These are phyloP conservation scores for Penicillium paxilli DNA, from an alignment of 495 filamentous ascomycete species.

Conservation along the genomic window DNA sequence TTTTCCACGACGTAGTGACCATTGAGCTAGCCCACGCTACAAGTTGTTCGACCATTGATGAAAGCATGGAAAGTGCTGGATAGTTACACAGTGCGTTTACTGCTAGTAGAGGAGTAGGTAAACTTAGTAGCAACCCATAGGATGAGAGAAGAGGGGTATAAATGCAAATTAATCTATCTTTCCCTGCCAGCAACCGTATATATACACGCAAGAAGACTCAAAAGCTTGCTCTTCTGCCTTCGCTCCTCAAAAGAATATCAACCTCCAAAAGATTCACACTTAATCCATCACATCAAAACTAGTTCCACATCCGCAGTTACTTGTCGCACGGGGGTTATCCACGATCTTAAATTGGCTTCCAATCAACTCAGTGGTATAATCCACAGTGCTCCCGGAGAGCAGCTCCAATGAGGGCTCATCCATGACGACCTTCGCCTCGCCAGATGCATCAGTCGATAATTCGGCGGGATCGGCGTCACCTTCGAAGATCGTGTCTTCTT, in stretches of 20 bases:
- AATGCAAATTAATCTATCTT: slow-evolving; percentile 28
- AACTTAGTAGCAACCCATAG: no score
- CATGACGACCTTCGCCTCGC: slow-evolving; percentile 81
- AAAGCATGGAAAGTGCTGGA: no score
- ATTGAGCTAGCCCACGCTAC: no score
- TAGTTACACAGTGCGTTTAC: no score
- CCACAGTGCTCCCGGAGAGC: slow-evolving; percentile 88
- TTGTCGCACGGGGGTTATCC: slow-evolving; percentile 85
- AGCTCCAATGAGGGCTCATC: slow-evolving; percentile 86
- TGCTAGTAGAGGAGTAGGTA: no score
- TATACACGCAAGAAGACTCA: slow-evolving; percentile 20
- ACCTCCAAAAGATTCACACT: not conserved
- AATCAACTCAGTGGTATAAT: slow-evolving; percentile 96
- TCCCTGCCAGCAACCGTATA: slow-evolving; percentile 16
- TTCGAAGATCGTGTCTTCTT: slow-evolving; percentile 74
- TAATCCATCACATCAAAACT: slow-evolving; percentile 88
- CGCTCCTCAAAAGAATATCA: not conserved
- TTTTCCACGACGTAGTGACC: no score
- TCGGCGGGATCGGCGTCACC: slow-evolving; percentile 25
- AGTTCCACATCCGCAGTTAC: slow-evolving; percentile 96
- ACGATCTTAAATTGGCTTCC: slow-evolving; percentile 97
- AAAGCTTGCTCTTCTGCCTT: not conserved
- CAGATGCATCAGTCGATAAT: slow-evolving; percentile 33
- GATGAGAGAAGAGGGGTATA: slow-evolving; percentile 26
- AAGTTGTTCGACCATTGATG: no score